Conservation (phyloP, 2,329 filamentous ascomycete genomes). For the Neocatenulostroma microsporum region DNA sequence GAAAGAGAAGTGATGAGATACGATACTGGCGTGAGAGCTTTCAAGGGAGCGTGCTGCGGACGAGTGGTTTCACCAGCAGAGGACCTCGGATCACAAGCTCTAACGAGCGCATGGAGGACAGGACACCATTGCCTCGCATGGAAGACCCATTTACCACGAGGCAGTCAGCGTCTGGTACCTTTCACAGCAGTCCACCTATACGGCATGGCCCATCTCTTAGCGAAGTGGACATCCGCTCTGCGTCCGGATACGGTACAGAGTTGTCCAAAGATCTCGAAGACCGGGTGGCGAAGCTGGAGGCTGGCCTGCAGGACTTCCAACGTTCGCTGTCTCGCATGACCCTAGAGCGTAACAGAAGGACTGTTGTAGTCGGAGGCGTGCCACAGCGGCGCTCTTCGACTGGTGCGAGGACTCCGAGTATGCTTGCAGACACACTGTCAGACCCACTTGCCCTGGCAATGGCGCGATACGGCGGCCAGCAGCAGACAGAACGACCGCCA, state of each 20-base stretch:
- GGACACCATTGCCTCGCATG: background rate
- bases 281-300: slow-evolving; percentile 29
- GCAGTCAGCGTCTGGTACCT: background rate
- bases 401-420: slow-evolving; percentile 25
- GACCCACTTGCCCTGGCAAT: slow-evolving; percentile 7
- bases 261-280: slow-evolving; percentile 26
- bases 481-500: slow-evolving; percentile 15
- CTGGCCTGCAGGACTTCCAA: slow-evolving; percentile 27
- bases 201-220: slow-evolving; percentile 1
- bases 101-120: slow-evolving; percentile 3
- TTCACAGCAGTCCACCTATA: background rate
- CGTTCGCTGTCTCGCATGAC: slow-evolving; percentile 26
- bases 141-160: slow-evolving; percentile 7
- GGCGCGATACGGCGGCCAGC: slow-evolving; percentile 17
- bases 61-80: slow-evolving; percentile 21
- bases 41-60: slow-evolving; percentile 20
- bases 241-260: slow-evolving; percentile 12
- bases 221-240: slow-evolving; percentile 8
- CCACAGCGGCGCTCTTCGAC: slow-evolving; percentile 12
- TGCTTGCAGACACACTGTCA: slow-evolving; percentile 26
- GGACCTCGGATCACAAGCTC: background rate
- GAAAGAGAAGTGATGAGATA: slow-evolving; percentile 31
- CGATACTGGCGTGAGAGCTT: slow-evolving; percentile 30
- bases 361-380: slow-evolving; percentile 22
- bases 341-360: slow-evolving; percentile 25